Conservation (phyloP, 345 rosid genomes). For the Sonneratia alba region DNA sequence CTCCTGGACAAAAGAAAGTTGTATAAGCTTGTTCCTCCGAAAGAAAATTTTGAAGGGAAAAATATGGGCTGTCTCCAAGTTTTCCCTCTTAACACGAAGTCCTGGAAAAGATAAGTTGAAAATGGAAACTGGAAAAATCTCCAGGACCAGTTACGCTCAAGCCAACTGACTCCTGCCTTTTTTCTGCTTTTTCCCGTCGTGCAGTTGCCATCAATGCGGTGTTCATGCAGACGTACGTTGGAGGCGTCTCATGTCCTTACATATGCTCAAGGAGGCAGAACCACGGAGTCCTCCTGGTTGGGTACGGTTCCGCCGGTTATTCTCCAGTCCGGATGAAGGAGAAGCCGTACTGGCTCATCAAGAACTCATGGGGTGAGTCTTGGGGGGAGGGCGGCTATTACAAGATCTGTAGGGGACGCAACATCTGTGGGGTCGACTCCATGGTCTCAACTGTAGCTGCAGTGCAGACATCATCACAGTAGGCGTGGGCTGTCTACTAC, state of each 20-base stretch:
- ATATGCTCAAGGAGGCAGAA: constrained; percentile 71
- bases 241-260: constrained; percentile 92
- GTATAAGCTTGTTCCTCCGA: too few species aligned
- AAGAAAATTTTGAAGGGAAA: too few species aligned
- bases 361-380: constrained; percentile 89
- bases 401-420: constrained; percentile 85
- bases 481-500: constrained; percentile 9
- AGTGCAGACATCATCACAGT: constrained; percentile 19
- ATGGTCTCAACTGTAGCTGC: constrained; percentile 84
- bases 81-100: too few species aligned
- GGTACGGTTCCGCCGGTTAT: constrained; percentile 75
- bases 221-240: constrained; percentile 89
- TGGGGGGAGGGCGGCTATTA: constrained; percentile 94
- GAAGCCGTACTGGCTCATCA: constrained; percentile 88
- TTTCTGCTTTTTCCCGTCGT: constrained; percentile 8
- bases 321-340: constrained; percentile 80
- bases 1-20: not conserved
- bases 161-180: not conserved
- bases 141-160: not conserved
- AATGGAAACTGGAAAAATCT: not conserved
- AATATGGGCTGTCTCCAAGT: too few species aligned
- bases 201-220: constrained; percentile 87
- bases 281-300: constrained; percentile 83
- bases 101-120: too few species aligned
- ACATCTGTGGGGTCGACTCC: constrained; percentile 86